Evolutionary conservation across 352 stramenopile species (phyloP), one percentile per base, ranked within the genome.

Genomic region (Pythium aphanidermatum): DNA sequence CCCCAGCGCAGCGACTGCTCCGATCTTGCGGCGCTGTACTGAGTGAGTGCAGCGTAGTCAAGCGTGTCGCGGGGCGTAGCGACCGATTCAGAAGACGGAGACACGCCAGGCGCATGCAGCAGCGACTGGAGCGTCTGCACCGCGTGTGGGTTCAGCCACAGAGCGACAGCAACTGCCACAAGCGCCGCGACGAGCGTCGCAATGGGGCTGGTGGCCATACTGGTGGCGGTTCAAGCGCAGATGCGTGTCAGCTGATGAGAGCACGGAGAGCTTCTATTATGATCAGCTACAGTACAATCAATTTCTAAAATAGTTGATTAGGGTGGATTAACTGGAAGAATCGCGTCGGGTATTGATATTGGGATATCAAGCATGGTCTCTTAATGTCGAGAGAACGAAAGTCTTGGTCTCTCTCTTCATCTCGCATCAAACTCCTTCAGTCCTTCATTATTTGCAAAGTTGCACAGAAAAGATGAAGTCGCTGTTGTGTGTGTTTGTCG

Each of bases 1-100:
- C 81, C 81, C 81, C 81, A 93, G 25, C 74, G 65, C 48, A 86
- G 66, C 7, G 30, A 46, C 11, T 37, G 17, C 1, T 39, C 47
- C 1, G 71, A 76, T 30, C 74, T 71, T n/a, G 41, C 35, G 12
- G 47, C 61, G 11, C 49, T 57, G 42, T 68, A 83, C 31, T 56
- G 32, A 12, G 50, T 37, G 23, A 86, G 58, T 25, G 48, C 51
- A 3, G 51, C 39, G 20, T 54, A 58, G 44, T 85, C 58, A 29
- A 84, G 52, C 9, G 24, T 16, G 3, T 40, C n/a, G 13, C 8
- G 42, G 2, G 42, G 7, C 24, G 11, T 42, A 11, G 29, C n/a
- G 16, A 20, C 5, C 13, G 13, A 19, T 0, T 21, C 16, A 16
- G 30, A 19, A 17, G 31, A 6, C 2, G 17, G 9, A 1, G 17